These are phyloP conservation scores for Solanum chaucha DNA, from an alignment of 257 asterid genomes.

Conservation along the genomic window DNA sequence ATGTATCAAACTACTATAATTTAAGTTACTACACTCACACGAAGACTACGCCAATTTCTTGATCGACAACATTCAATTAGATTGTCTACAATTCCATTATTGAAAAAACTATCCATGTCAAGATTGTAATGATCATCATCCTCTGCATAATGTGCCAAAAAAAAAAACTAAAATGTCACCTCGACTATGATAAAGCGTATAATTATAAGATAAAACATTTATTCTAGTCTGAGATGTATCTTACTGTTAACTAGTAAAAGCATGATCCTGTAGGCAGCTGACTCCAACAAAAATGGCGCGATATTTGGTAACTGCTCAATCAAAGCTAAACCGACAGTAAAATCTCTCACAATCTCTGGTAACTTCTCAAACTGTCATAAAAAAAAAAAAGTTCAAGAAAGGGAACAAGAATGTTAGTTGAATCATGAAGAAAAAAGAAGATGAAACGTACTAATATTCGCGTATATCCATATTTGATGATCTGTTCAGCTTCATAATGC, in stretches of 20 bases:
- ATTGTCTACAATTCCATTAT: not conserved
- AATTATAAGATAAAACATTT: not conserved
- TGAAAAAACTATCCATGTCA: not conserved
- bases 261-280: not conserved
- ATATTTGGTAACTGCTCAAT: not conserved
- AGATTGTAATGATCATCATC: not conserved
- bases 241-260: not conserved
- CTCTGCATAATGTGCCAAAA: not conserved
- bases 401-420: not conserved
- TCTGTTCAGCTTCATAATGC: not conserved
- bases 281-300: not conserved
- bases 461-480: not conserved
- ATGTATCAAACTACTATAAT: not conserved
- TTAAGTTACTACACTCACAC: not conserved
- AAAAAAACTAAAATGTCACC: not conserved
- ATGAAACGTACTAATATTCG: not conserved
- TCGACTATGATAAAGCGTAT: not conserved
- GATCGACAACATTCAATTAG: not conserved
- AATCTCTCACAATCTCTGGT: not conserved
- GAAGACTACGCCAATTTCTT: not conserved
- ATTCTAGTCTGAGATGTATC: not conserved
- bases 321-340: not conserved
- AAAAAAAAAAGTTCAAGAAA: not conserved
- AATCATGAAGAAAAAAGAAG: not conserved
- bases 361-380: not conserved